Evolutionary conservation across 2,329 filamentous ascomycete species (phyloP).

Genomic region (Trichoderma koningii): DNA sequence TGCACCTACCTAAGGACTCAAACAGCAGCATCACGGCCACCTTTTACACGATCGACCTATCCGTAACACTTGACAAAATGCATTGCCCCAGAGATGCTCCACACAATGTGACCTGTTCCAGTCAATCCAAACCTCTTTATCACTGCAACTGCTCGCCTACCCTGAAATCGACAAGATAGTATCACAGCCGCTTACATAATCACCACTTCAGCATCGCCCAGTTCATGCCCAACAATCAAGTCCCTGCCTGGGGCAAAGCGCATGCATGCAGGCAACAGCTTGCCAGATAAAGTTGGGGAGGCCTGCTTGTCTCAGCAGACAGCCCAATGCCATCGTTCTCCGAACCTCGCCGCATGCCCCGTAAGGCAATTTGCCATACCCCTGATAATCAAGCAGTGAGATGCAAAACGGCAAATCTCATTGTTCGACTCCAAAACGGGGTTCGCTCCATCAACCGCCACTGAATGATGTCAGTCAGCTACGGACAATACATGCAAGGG

Average conservation of each 20-base stretch:
- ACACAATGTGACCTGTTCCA: neutral
- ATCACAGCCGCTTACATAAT: neutral
- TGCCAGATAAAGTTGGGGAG: neutral
- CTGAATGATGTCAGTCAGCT: conserved; percentile 6
- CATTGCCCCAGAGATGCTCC: too few species aligned
- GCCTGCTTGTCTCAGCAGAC: neutral
- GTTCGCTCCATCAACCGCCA: too few species aligned
- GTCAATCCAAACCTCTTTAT: neutral
- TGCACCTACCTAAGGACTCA: too few species aligned
- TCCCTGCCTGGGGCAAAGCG: neutral
- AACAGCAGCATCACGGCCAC: too few species aligned
- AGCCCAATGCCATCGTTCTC: neutral
- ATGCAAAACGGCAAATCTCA: neutral
- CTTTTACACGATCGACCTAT: too few species aligned
- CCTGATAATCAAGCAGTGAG: neutral
- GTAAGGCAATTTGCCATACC: neutral
- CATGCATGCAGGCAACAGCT: neutral
- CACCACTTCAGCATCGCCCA: neutral
- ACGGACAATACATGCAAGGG: neutral
- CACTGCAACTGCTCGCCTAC: neutral
- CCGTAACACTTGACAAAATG: too few species aligned
- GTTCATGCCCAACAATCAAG: neutral
- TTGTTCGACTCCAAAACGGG: too few species aligned
- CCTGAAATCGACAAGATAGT: neutral
- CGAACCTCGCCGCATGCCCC: neutral